These are phyloP conservation scores for Nicotiana paniculata DNA, from an alignment of 257 asterid species.

Conservation along the genomic window DNA sequence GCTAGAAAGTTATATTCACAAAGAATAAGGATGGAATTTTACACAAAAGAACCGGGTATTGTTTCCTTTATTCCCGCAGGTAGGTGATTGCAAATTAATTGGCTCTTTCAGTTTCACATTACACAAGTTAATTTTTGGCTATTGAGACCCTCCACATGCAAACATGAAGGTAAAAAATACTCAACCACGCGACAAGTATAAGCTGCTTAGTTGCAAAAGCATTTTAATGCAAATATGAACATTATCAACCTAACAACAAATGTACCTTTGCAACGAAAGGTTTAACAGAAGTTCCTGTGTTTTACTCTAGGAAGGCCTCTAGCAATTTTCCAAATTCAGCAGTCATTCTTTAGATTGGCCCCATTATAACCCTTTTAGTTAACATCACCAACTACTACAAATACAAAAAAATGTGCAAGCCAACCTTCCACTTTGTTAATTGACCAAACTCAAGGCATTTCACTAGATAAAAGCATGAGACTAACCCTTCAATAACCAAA, in stretches of 20 bases:
- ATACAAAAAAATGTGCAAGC: neutral
- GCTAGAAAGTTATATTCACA: neutral
- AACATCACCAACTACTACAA: too few relatives aligned
- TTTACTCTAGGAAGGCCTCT: neutral
- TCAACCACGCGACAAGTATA: neutral
- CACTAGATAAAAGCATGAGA: neutral
- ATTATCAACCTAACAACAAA: neutral
- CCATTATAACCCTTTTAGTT: neutral
- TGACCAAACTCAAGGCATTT: neutral
- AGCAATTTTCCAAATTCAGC: neutral
- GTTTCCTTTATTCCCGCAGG: neutral
- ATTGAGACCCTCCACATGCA: neutral
- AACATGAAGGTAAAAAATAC: neutral
- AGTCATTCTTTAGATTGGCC: neutral
- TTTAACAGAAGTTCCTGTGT: too few relatives aligned
- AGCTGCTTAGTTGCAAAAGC: neutral
- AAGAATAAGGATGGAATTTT: neutral
- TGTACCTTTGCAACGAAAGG: neutral
- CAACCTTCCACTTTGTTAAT: neutral
- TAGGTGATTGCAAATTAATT: neutral
- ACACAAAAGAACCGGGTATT: neutral
- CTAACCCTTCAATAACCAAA: slow-evolving; percentile 1
- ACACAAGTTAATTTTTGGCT: neutral
- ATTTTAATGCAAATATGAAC: neutral
- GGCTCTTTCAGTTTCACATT: neutral